Evolutionary conservation across 768 basidiomycete genomes (phyloP).

Genomic region (Pleurotus cornucopiae): DNA sequence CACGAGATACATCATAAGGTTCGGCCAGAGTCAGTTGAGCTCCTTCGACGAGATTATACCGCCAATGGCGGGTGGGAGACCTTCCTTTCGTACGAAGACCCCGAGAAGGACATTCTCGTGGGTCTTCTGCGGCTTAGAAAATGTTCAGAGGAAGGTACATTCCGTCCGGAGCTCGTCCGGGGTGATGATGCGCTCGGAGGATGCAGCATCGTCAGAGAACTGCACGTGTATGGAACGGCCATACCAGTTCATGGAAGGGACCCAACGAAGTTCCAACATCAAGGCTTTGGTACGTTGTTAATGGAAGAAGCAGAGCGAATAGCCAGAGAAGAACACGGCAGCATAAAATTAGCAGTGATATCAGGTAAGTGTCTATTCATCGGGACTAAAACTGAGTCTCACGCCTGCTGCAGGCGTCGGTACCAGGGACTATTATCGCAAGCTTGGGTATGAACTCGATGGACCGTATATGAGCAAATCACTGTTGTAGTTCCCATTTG

Average conservation of each 20-base stretch:
- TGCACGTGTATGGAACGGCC: constrained; percentile 98
- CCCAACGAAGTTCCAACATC: constrained; percentile 96
- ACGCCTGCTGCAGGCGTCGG: constrained; percentile 65
- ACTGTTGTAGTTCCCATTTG: constrained; percentile 32
- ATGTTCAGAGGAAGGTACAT: constrained; percentile 96
- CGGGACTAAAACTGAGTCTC: background rate
- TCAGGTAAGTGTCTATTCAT: constrained; percentile 55
- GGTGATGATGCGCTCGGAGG: constrained; percentile 69
- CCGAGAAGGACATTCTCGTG: constrained; percentile 92
- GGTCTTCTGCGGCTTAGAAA: constrained; percentile 89
- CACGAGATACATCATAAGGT: constrained; percentile 99
- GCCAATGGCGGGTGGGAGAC: constrained; percentile 99
- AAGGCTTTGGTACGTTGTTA: constrained; percentile 94
- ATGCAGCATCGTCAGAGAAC: constrained; percentile 89
- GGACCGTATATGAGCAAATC: constrained; percentile 98
- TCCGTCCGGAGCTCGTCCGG: constrained; percentile 84
- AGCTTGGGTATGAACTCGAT: constrained; percentile 90
- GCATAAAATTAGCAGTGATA: constrained; percentile 94
- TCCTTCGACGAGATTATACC: constrained; percentile 90
- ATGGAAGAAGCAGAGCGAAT: constrained; percentile 99
- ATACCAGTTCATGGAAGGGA: constrained; percentile 96
- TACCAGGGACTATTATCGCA: constrained; percentile 94
- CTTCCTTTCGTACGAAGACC: constrained; percentile 98
- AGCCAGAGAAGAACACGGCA: constrained; percentile 95
- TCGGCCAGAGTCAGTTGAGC: constrained; percentile 90